phyloP scores from a whole-genome alignment of 2,329 filamentous ascomycete species.

The Aphanocladium album region DNA sequence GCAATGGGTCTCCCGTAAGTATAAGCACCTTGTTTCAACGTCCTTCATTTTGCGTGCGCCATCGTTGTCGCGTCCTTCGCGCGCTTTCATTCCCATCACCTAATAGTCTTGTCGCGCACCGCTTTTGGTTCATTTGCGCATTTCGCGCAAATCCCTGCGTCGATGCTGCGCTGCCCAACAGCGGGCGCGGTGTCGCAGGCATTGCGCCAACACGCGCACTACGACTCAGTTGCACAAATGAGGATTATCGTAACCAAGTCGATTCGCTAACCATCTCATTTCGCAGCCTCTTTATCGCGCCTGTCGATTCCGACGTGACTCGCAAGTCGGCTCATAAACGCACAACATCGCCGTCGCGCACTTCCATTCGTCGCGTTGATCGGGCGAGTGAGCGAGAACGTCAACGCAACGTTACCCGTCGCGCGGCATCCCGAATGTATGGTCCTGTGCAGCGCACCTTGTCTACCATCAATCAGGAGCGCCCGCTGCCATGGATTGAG shows the following conservation, averaged over 20 bases:
- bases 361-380: slow-evolving; percentile 35
- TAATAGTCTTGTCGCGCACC: not conserved
- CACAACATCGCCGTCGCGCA: slow-evolving; percentile 29
- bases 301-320: slow-evolving; percentile 39
- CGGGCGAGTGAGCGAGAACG: slow-evolving; percentile 29
- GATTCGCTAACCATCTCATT: not conserved
- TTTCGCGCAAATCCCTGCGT: not conserved
- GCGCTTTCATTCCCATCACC: not conserved
- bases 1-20: slow-evolving; percentile 47
- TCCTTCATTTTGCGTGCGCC: not conserved
- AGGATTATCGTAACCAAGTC: not conserved
- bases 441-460: slow-evolving; percentile 22
- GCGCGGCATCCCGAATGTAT: slow-evolving; percentile 25
- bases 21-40: not conserved
- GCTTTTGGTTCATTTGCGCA: not conserved
- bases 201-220: not conserved
- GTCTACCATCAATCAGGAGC: slow-evolving; percentile 15
- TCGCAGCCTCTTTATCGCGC: slow-evolving; percentile 41
- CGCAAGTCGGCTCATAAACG: slow-evolving; percentile 30
- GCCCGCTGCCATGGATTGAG: slow-evolving; percentile 20
- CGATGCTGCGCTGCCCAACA: not conserved
- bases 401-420: slow-evolving; percentile 16
- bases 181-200: not conserved
- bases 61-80: not conserved
- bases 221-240: not conserved